Conservation (phyloP, 768 basidiomycete species). For the Asterophora lycoperdoides region DNA sequence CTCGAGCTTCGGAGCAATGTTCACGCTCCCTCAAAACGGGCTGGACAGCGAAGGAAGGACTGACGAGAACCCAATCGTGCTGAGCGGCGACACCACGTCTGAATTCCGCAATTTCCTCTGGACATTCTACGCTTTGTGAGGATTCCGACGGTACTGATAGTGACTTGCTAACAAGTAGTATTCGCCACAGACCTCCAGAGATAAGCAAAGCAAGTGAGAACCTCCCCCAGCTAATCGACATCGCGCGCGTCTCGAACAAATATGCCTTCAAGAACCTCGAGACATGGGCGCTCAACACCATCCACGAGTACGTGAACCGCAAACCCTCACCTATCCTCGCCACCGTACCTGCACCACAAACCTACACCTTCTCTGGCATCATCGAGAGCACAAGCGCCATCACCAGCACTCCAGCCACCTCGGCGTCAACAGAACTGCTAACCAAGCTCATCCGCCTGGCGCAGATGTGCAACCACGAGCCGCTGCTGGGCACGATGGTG, state of each 20-base stretch:
- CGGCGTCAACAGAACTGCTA: slow-evolving; percentile 39
- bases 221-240: slow-evolving; percentile 52
- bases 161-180: slow-evolving; percentile 1
- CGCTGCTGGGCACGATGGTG: slow-evolving; percentile 58
- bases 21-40: slow-evolving; percentile 59
- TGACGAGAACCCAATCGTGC: slow-evolving; percentile 61
- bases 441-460: slow-evolving; percentile 63
- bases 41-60: slow-evolving; percentile 50
- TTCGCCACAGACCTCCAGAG: slow-evolving; percentile 54
- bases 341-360: slow-evolving; percentile 33
- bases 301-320: slow-evolving; percentile 61
- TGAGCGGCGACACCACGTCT: slow-evolving; percentile 55
- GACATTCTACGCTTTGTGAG: slow-evolving; percentile 74
- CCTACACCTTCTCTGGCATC: slow-evolving; percentile 26
- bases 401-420: slow-evolving; percentile 18
- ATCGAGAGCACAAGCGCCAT: slow-evolving; percentile 7
- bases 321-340: slow-evolving; percentile 51
- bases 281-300: slow-evolving; percentile 71
- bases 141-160: not conserved
- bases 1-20: slow-evolving; percentile 63
- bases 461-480: slow-evolving; percentile 60
- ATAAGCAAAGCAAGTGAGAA: slow-evolving; percentile 47
- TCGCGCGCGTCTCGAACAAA: slow-evolving; percentile 66
- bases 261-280: slow-evolving; percentile 73
- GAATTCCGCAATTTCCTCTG: slow-evolving; percentile 75